Evolutionary conservation across 192 early-diverging fungal species (phyloP), one percentile per base, ranked within the genome.

Genomic region (Coemansia sp.): DNA sequence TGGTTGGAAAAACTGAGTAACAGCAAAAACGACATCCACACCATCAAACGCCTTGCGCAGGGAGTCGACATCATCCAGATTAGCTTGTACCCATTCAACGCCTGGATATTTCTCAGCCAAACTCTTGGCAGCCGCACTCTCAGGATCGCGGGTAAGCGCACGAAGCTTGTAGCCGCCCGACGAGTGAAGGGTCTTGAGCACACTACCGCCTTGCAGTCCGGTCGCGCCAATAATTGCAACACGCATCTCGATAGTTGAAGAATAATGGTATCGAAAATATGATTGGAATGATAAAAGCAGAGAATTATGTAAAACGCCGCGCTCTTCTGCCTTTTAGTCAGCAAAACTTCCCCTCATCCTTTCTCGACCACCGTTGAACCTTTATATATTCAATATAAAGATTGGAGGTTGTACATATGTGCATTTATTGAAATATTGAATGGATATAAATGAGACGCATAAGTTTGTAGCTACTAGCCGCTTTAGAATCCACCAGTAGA

Each of bases 401-500:
- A 34, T 34, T 8, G 8, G 31, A 34, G 31, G 31, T 34, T 34
- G 31, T 34, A 34, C 31, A 34, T 5, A 34, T 34, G 31, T 34
- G 31, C 31, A 34, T 34, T 34, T 34, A 34, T 34, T 34, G 6
- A 8, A 34, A 34, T 34, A 8, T 34, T 34, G 31, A 34, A 34
- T 34, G 31, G 7, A 34, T 34, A 34, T 34, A 34, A 34, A 34
- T 34, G 31, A 34, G 31, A 34, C 31, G 31, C 31, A 34, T 8
- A 34, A 34, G 31, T 34, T 34, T 5, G 31, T 34, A 34, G 31
- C 31, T 34, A 34, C 31, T 34, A 34, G 3, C 19, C 17, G 21
- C 21, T 9, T 25, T 60, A 68, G 40, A 58, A 60, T 8, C 52
- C 68, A 22, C 89, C 89, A 22, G 89, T 89, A 36, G 88, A 89